These are phyloP conservation scores for Chaetothyriales sp. DNA, from an alignment of 2,329 filamentous ascomycete species.

Conservation along the genomic window DNA sequence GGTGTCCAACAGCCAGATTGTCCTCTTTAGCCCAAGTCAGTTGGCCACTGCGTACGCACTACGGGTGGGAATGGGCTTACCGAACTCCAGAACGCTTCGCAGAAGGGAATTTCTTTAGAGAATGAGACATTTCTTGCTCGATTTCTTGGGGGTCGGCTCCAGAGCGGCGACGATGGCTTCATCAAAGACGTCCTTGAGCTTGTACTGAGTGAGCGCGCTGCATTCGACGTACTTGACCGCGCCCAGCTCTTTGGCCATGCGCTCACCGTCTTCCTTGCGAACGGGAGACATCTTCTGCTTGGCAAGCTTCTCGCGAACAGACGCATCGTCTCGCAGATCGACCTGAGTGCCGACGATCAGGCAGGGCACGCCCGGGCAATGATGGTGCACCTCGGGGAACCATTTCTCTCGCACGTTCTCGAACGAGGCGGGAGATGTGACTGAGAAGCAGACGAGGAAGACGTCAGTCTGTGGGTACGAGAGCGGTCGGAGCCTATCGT, in stretches of 20 bases:
- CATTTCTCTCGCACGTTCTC: slow-evolving; percentile 99
- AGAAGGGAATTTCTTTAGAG: slow-evolving; percentile 34
- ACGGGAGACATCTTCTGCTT: slow-evolving; percentile 97
- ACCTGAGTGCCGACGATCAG: slow-evolving; percentile 96
- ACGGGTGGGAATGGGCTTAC: not conserved
- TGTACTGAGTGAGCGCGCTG: slow-evolving; percentile 93
- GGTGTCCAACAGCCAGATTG: not conserved
- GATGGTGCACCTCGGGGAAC: slow-evolving; percentile 97
- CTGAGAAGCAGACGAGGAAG: slow-evolving; percentile 96
- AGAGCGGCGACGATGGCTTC: slow-evolving; percentile 95
- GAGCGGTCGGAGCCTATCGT: slow-evolving; percentile 86
- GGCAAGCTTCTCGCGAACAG: slow-evolving; percentile 74
- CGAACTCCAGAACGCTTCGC: not conserved
- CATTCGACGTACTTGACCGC: slow-evolving; percentile 99
- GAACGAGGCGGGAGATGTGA: slow-evolving; percentile 92
- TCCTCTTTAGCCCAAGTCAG: not conserved
- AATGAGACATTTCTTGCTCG: slow-evolving; percentile 52
- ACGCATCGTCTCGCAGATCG: slow-evolving; percentile 78
- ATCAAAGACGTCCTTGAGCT: slow-evolving; percentile 97
- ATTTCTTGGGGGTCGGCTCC: slow-evolving; percentile 74
- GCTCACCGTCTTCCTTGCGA: slow-evolving; percentile 78
- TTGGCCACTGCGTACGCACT: not conserved
- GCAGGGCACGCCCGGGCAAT: slow-evolving; percentile 94
- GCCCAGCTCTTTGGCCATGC: slow-evolving; percentile 92
- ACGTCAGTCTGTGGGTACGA: slow-evolving; percentile 98